Evolutionary conservation across 768 basidiomycete genomes (phyloP).

Genomic region (Austroboletus festivus): DNA sequence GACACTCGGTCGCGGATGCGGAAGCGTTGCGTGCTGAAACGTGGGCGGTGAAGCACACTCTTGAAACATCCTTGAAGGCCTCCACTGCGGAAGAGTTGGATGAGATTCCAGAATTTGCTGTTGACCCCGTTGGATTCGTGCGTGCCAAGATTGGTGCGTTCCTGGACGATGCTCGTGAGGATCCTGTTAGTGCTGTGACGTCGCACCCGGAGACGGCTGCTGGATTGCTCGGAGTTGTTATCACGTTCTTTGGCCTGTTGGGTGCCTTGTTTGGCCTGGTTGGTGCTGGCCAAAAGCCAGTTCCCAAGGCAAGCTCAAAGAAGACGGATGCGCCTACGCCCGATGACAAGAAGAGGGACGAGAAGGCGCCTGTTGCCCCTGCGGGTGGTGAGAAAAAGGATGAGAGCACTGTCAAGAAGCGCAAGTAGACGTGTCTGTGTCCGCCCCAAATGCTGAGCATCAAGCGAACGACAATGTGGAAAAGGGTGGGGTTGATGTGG

Average conservation of each 20-base stretch:
- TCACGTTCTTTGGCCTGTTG: conserved; percentile 85
- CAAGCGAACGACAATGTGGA: neutral
- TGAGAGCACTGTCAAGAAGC: conserved; percentile 69
- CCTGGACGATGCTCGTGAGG: conserved; percentile 68
- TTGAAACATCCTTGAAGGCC: conserved; percentile 58
- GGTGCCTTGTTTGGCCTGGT: conserved; percentile 76
- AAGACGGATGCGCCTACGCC: conserved; percentile 67
- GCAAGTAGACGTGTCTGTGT: conserved; percentile 43
- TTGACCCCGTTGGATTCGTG: conserved; percentile 77
- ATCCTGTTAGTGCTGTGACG: conserved; percentile 83
- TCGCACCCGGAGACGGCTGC: conserved; percentile 85
- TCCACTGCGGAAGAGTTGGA: conserved; percentile 47
- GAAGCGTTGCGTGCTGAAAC: conserved; percentile 80
- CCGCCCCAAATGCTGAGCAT: conserved; percentile 10
- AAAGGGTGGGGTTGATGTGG: conserved; percentile 4
- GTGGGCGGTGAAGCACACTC: conserved; percentile 84
- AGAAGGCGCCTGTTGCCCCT: conserved; percentile 63
- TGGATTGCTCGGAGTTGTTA: conserved; percentile 65
- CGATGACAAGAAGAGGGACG: conserved; percentile 64
- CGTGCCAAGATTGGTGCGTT: conserved; percentile 77
- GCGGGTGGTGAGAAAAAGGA: conserved; percentile 75
- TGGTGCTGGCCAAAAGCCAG: conserved; percentile 67
- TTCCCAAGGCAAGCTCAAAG: conserved; percentile 67
- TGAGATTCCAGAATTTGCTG: conserved; percentile 50
- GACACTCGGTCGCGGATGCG: conserved; percentile 85